Evolutionary conservation across 78 protist genomes (phyloP).

Genomic region (Monocercomonoides exilis): DNA sequence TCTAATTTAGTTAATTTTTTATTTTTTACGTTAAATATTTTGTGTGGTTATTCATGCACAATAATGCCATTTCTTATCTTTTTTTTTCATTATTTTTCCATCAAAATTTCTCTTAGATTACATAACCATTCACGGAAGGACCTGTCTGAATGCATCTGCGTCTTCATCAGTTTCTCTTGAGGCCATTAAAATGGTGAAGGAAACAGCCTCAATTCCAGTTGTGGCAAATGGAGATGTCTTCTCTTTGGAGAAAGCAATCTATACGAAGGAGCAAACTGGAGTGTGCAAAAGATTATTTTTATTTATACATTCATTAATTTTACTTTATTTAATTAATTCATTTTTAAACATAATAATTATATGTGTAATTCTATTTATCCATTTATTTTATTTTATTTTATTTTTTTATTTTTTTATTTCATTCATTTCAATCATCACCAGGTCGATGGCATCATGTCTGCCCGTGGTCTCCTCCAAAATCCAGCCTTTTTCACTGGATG

Average conservation of each 20-base stretch:
- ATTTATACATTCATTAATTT: neutral
- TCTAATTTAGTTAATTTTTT: neutral
- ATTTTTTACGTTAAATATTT: neutral
- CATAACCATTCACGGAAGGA: neutral
- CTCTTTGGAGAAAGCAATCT: neutral
- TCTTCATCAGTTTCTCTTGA: neutral
- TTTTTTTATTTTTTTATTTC: neutral
- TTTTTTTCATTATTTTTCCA: neutral
- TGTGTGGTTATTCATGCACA: neutral
- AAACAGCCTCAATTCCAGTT: neutral
- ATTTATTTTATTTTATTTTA: neutral
- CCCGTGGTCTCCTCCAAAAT: constrained; percentile 13
- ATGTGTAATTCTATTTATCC: neutral
- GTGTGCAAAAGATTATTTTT: too few relatives aligned
- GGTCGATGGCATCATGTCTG: constrained; percentile 7
- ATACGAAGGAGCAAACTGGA: neutral
- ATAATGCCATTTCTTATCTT: neutral
- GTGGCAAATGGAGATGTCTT: neutral
- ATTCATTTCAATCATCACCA: too few relatives aligned
- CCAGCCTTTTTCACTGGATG: neutral
- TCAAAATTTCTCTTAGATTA: too few relatives aligned
- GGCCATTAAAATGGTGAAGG: neutral
- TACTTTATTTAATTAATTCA: neutral
- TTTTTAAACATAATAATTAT: too few relatives aligned
- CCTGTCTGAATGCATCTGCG: neutral